phyloP scores from a whole-genome alignment of 2,329 filamentous ascomycete species.

The Aureobasidium lini region DNA sequence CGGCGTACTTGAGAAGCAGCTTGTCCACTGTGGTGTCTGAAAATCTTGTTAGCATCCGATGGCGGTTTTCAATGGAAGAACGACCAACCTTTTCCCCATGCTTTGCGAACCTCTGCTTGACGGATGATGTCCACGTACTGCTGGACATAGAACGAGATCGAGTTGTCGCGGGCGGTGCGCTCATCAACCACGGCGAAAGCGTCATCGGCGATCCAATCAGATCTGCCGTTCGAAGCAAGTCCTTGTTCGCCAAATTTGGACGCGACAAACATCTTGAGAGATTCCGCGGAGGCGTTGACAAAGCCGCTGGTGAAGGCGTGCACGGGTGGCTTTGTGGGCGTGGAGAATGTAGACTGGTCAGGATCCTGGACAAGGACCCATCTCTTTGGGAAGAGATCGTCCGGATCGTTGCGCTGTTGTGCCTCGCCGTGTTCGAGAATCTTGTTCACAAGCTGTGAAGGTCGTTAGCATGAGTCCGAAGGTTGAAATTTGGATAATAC shows the following conservation, averaged over 20 bases:
- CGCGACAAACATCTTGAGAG: not conserved
- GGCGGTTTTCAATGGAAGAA: not conserved
- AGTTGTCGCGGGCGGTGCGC: not conserved
- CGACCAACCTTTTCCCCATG: not conserved
- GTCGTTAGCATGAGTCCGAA: not conserved
- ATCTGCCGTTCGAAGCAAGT: not conserved
- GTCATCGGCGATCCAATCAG: not conserved
- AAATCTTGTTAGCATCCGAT: not conserved
- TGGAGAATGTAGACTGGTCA: not conserved
- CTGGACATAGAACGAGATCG: not conserved
- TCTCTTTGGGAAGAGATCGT: not conserved
- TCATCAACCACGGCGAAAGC: not conserved
- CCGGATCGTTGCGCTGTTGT: not conserved
- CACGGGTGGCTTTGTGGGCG: not conserved
- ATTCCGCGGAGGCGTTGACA: no score
- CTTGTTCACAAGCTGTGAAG: no score
- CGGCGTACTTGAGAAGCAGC: not conserved
- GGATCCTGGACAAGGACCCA: not conserved
- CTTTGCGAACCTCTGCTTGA: not conserved
- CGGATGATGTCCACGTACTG: not conserved
- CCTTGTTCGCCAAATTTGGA: not conserved
- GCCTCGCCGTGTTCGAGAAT: no score
- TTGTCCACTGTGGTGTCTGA: not conserved
- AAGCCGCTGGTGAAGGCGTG: not conserved
- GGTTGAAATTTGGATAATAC: not conserved